phyloP scores from a whole-genome alignment of 2,329 filamentous ascomycete species.

The Shiraia bambusicola region DNA sequence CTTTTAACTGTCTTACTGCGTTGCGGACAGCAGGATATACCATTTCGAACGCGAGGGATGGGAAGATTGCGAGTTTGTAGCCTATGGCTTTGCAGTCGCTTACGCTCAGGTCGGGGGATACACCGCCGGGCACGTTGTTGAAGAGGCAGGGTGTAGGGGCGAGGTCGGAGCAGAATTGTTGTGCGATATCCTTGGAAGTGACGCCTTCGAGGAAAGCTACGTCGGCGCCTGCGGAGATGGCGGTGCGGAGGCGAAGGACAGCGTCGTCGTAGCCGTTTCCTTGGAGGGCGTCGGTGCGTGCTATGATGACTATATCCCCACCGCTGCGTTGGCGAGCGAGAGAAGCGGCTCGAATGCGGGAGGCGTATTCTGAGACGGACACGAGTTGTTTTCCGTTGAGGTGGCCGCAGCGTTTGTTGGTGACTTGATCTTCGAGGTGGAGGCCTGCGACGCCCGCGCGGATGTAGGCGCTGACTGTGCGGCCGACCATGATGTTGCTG shows the following conservation, averaged over 20 bases:
- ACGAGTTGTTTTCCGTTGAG: conserved; percentile 64
- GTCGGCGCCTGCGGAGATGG: conserved; percentile 59
- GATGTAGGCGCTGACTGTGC: conserved; percentile 57
- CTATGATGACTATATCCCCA: conserved; percentile 65
- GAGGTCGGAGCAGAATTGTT: conserved; percentile 50
- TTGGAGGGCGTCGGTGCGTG: conserved; percentile 63
- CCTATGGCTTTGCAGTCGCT: conserved; percentile 58
- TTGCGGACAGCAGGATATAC: conserved; percentile 37
- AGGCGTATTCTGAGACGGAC: conserved; percentile 50
- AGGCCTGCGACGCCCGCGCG: conserved; percentile 59
- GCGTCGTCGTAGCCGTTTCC: conserved; percentile 60
- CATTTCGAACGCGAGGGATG: conserved; percentile 37
- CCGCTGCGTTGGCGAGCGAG: conserved; percentile 52
- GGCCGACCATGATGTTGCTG: conserved; percentile 48
- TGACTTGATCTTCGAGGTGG: conserved; percentile 65
- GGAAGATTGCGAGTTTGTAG: conserved; percentile 62
- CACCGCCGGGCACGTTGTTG: conserved; percentile 60
- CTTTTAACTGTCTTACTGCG: conserved; percentile 32
- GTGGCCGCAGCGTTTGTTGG: conserved; percentile 67
- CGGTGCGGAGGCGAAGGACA: conserved; percentile 52
- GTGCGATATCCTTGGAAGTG: conserved; percentile 53
- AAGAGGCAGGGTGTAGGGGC: conserved; percentile 55
- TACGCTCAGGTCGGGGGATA: conserved; percentile 56
- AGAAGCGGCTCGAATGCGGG: conserved; percentile 59
- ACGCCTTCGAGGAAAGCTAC: conserved; percentile 63